Base-by-base conservation (phyloP, 805 yeast genomes). In the Metschnikowia aberdeeniae region DNA sequence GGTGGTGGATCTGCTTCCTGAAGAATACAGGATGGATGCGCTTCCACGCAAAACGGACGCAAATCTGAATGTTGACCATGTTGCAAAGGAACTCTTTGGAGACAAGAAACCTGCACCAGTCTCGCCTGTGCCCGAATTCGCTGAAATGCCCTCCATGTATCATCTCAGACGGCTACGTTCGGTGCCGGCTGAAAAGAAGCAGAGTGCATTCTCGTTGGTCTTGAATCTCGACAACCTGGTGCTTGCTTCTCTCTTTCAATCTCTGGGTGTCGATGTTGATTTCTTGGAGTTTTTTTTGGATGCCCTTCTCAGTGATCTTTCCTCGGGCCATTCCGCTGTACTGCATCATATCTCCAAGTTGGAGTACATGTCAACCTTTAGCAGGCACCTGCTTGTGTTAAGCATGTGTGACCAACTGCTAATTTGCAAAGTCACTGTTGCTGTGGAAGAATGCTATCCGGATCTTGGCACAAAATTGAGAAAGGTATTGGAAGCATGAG, bases 181-280 rank as follows among this genome's bases (percentile, higher is more conserved):
- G 12, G 52, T 66, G 24, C 64, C 74, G 1, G 51, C 45, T 7
- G 50, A 52, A 3, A 55, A 59, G 44, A 66, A 54, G 43, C 45
- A 36, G 1, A 50, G 50, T 3, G 72, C 75, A 3, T 75, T 71
- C 44, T 37, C 51, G 10, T 74, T 70, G 46, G 62, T 76, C 1
- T 46, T 77, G 5, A 42, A 46, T 2, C 31, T 76, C 1, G 48
- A 62, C 1, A 37, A 63, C 0, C 36, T 46, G 0, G 55, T 58
- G 1, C 65, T 68, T 33, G 13, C 48, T 1, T 53, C 54, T 9
- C 47, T 74, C 2, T 80, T 76, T 44, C 52, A 57, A 6, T 43
- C 55, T 3, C 67, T 74, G 8, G 82, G 82, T 1, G 57, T 81
- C 1, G 86, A 81, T 32, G 53, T 73, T 0, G 75, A 71, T 10